Conservation (phyloP, 345 rosid species). For the Rhodamnia rubescens region DNA sequence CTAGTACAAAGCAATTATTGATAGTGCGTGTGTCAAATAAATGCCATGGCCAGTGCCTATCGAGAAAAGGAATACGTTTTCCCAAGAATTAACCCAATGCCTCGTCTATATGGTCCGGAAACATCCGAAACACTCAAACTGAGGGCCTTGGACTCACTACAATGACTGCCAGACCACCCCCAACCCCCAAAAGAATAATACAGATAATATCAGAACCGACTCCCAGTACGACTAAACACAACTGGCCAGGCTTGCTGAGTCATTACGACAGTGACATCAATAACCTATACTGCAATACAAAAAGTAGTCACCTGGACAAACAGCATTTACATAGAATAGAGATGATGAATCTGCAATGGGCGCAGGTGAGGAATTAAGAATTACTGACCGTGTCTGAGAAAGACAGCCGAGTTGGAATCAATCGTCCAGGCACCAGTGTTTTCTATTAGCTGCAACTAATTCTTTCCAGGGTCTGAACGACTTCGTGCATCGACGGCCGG, state of each 20-base stretch:
- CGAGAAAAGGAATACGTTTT: background rate
- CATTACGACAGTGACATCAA: background rate
- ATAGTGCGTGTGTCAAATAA: background rate
- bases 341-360: background rate
- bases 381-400: background rate
- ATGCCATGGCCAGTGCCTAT: background rate
- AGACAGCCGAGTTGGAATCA: too few species aligned
- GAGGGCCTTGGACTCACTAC: background rate
- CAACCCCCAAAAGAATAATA: background rate
- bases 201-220: too few species aligned
- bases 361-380: background rate
- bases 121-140: background rate
- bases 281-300: background rate
- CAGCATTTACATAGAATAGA: background rate
- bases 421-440: too few species aligned
- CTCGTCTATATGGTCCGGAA: background rate
- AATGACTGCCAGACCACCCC: background rate
- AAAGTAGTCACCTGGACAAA: background rate
- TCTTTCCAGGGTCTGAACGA: background rate
- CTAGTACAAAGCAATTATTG: background rate
- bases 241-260: background rate
- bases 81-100: background rate
- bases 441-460: background rate
- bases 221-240: background rate
- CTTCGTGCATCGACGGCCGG: slow-evolving; percentile 3